A percentile compares a stretch with the other conserved stretches of the same genome.
phyloP scores from a whole-genome alignment of 2,329 filamentous ascomycete species.

The Shiraia bambusicola region DNA sequence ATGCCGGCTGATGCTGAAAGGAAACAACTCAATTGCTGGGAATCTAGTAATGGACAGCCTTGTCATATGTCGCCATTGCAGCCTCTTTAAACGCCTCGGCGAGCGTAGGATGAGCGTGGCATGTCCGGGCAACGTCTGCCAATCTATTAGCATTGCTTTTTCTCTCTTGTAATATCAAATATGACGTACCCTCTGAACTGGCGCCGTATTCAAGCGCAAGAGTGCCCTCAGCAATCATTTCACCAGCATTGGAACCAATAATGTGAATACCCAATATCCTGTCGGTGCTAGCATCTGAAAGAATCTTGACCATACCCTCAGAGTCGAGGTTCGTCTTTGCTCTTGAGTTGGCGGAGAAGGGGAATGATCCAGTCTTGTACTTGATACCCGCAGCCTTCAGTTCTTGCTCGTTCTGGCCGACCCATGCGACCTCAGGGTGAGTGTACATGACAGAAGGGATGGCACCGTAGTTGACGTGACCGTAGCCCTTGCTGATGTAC shows the following conservation, averaged over 20 bases:
- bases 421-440: conserved; percentile 97
- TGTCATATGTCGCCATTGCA: conserved; percentile 93
- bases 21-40: conserved; percentile 28
- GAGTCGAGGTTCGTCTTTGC: conserved; percentile 98
- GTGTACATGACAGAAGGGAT: conserved; percentile 99
- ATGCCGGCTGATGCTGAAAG: conserved; percentile 39
- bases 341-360: conserved; percentile 96
- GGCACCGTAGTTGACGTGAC: conserved; percentile 97
- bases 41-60: conserved; percentile 86
- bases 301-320: conserved; percentile 95
- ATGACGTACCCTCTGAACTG: conserved; percentile 80
- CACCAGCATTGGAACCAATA: conserved; percentile 90
- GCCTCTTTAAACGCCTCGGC: conserved; percentile 99
- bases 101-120: conserved; percentile 93
- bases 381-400: conserved; percentile 86
- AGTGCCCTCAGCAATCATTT: conserved; percentile 98
- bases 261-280: conserved; percentile 95
- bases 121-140: conserved; percentile 64
- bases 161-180: not conserved
- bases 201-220: conserved; percentile 96
- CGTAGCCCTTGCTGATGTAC: conserved; percentile 96
- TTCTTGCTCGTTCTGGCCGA: conserved; percentile 95
- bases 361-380: conserved; percentile 92
- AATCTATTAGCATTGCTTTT: conserved; percentile 14
- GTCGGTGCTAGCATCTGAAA: conserved; percentile 94